These are phyloP conservation scores for Rhizoclosmatium sp. DNA, from an alignment of 192 early-diverging fungal species.

Conservation along the genomic window DNA sequence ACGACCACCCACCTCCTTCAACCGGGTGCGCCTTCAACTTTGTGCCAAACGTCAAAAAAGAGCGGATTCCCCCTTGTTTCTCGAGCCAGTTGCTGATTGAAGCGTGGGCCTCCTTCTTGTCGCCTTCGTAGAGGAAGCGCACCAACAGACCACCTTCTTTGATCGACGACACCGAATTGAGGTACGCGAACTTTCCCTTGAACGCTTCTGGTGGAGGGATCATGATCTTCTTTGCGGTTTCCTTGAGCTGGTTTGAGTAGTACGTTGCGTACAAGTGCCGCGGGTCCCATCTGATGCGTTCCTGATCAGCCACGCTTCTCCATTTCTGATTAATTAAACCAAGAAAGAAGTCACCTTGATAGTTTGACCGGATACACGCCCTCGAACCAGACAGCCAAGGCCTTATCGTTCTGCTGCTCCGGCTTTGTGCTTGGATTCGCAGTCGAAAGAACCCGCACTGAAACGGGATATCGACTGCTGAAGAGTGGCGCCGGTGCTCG, in stretches of 20 bases:
- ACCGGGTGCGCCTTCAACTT: conserved; percentile 70
- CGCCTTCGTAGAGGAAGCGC: conserved; percentile 53
- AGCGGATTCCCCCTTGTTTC: conserved; percentile 56
- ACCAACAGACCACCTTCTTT: conserved; percentile 60
- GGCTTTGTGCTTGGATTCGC: too few relatives aligned
- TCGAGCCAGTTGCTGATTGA: conserved; percentile 62
- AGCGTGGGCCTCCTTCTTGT: conserved; percentile 52
- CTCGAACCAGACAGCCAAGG: conserved; percentile 59
- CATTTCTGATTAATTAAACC: conserved; percentile 42
- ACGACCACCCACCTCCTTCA: conserved; percentile 59
- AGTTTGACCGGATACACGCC: conserved; percentile 57
- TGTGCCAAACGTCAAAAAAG: conserved; percentile 72
- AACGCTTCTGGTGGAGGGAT: conserved; percentile 41
- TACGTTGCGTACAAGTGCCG: conserved; percentile 37
- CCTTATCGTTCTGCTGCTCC: too few relatives aligned
- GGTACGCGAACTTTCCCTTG: conserved; percentile 46
- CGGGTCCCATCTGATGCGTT: conserved; percentile 42
- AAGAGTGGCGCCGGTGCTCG: too few relatives aligned
- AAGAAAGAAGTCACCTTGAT: conserved; percentile 39
- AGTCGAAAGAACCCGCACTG: too few relatives aligned
- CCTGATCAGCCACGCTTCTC: not conserved
- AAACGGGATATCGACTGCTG: too few relatives aligned
- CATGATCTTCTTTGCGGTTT: conserved; percentile 46
- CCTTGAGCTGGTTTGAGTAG: conserved; percentile 40
- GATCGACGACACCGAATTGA: conserved; percentile 46